Conservation (phyloP, 2,329 filamentous ascomycete species). For the Xylariales sp. region DNA sequence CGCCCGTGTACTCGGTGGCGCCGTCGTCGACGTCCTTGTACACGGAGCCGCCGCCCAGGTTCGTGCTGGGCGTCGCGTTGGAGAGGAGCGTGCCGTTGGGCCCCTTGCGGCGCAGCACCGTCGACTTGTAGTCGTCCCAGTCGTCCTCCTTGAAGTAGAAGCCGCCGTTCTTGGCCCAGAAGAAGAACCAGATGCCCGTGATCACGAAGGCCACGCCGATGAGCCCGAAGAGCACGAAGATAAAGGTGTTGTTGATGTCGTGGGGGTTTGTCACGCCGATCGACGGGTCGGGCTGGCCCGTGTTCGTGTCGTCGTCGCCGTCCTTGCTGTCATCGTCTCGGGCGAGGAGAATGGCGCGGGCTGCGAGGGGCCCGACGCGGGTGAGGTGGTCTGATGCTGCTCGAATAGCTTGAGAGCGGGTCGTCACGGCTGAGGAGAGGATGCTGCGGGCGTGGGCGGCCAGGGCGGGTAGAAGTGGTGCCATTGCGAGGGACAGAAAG, state of each 20-base stretch:
- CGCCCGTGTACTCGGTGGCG: slow-evolving; percentile 55
- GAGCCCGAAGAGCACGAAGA: slow-evolving; percentile 88
- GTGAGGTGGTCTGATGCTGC: slow-evolving; percentile 46
- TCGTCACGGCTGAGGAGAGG: slow-evolving; percentile 41
- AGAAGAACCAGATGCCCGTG: slow-evolving; percentile 94
- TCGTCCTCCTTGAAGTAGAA: slow-evolving; percentile 87
- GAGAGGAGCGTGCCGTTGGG: slow-evolving; percentile 88
- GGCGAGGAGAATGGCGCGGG: slow-evolving; percentile 56
- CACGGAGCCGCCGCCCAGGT: slow-evolving; percentile 87
- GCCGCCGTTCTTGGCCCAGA: slow-evolving; percentile 96
- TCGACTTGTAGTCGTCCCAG: slow-evolving; percentile 99
- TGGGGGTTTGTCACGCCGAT: slow-evolving; percentile 64
- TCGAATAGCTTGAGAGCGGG: slow-evolving; percentile 45
- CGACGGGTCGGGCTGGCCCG: slow-evolving; percentile 53
- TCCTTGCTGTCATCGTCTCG: slow-evolving; percentile 50
- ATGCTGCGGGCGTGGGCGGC: slow-evolving; percentile 48
- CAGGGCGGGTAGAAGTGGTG: slow-evolving; percentile 48
- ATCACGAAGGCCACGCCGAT: slow-evolving; percentile 82
- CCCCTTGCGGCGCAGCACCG: slow-evolving; percentile 87
- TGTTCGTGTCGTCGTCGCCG: slow-evolving; percentile 32
- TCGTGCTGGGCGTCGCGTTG: slow-evolving; percentile 83
- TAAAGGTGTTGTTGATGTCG: slow-evolving; percentile 73
- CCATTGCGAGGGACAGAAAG: slow-evolving; percentile 42
- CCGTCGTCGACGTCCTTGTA: slow-evolving; percentile 75
- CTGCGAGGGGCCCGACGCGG: slow-evolving; percentile 57